Percentiles rank a stretch among this genome's conserved stretches.
These are phyloP conservation scores for Phialophora expanda DNA, from an alignment of 2,329 filamentous ascomycete species.

Conservation along the genomic window DNA sequence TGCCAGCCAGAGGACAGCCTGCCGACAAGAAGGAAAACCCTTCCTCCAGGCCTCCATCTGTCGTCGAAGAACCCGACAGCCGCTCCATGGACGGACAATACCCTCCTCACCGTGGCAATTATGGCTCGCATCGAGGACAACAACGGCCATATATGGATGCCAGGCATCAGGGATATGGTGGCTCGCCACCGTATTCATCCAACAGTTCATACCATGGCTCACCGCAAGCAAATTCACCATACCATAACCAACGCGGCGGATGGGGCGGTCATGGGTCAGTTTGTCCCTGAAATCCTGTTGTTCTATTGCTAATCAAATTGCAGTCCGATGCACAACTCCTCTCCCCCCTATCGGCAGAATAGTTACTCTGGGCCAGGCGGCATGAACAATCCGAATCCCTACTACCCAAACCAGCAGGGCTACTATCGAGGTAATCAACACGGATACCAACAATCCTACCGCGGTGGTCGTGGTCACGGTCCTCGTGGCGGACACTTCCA, in stretches of 20 bases:
- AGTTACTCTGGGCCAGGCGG: slow-evolving; percentile 60
- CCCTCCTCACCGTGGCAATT: slow-evolving; percentile 42
- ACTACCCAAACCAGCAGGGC: slow-evolving; percentile 56
- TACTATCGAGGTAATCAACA: slow-evolving; percentile 63
- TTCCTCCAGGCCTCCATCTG: slow-evolving; percentile 31
- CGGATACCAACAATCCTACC: slow-evolving; percentile 55
- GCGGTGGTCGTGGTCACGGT: slow-evolving; percentile 60
- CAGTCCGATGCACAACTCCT: slow-evolving; percentile 62
- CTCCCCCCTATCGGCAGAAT: slow-evolving; percentile 64
- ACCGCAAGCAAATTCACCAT: slow-evolving; percentile 66
- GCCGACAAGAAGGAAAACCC: slow-evolving; percentile 14
- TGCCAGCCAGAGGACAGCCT: slow-evolving; percentile 9
- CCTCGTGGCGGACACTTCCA: slow-evolving; percentile 63
- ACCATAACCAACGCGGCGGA: slow-evolving; percentile 60
- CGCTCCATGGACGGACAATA: slow-evolving; percentile 43
- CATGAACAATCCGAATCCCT: slow-evolving; percentile 57
- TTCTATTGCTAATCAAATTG: slow-evolving; percentile 39
- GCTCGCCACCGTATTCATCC: slow-evolving; percentile 62
- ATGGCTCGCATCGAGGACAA: slow-evolving; percentile 45
- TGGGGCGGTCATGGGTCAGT: slow-evolving; percentile 61
- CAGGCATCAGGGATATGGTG: slow-evolving; percentile 56
- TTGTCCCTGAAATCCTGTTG: slow-evolving; percentile 33
- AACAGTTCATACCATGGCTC: slow-evolving; percentile 64
- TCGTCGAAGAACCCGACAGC: slow-evolving; percentile 43
- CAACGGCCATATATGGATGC: slow-evolving; percentile 51